Base-by-base conservation (phyloP, 192 early-diverging fungal genomes). In the Linnemannia elongata region DNA sequence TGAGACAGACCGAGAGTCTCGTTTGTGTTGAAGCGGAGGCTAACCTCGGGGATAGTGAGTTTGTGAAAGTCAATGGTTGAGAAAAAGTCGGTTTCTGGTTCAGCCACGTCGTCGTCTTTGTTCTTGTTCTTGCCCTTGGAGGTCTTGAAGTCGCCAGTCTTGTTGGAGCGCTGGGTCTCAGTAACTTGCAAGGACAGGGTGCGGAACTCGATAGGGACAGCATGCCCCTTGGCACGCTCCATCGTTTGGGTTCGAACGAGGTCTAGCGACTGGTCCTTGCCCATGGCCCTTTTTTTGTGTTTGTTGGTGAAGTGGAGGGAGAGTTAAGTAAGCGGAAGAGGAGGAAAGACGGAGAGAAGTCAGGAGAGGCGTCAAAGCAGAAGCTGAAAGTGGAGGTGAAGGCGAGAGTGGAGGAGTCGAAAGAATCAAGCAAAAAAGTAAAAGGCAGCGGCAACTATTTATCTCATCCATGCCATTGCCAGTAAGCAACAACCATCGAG, bases 171-270 rank as follows among this genome's bases (percentile, higher is more conserved):
- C 3, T 55, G 71, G 6, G 54, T 76, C 39, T 89, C 88, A 6
- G 85, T 83, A 6, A 89, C 79, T 22, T 81, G 82, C 20, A 89
- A 87, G 6, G 85, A 87, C 9, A 89, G 76, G 7, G 88, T 87
- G n/a, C 88, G 69, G 60, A 83, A 89, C 30, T 82, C 88, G 68
- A 89, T 87, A 30, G 83, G 82, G 15, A 66, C 54, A 66, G 42
- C 63, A 30, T 78, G 38, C 30, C 54, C 74, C 20, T 75, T 47
- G 52, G 74, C 52, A 20, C 74, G 74, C 74, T 75, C 74, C 30
- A 75, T 57, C 30, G 74, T 75, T 57, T 75, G 74, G 30, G 54
- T 75, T 35, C 74, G 74, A 36, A 55, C 74, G 27, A 75, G 24
- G 45, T 47, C 74, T 12, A 75, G 74, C n/a, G 74, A 75, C 33